These are phyloP conservation scores for Hanseniaspora guilliermondii DNA, from an alignment of 805 yeast species.

Conservation along the genomic window DNA sequence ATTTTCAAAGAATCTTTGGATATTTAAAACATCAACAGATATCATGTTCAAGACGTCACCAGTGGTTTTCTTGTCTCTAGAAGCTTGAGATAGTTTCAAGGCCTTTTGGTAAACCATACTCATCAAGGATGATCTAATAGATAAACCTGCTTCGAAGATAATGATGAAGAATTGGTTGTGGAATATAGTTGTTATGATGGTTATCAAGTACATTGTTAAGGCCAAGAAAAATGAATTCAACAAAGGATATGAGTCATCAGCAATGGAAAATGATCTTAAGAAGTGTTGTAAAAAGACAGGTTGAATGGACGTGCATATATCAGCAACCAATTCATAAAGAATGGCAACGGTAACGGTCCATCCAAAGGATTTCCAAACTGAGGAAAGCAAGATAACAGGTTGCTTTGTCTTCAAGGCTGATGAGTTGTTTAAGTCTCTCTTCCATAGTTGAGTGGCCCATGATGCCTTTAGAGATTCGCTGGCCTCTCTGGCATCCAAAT, in stretches of 20 bases:
- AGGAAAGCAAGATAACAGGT: constrained; percentile 25
- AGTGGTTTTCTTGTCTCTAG: constrained; percentile 46
- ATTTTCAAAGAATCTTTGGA: constrained; percentile 47
- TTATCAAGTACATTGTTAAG: constrained; percentile 46
- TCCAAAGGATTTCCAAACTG: constrained; percentile 32
- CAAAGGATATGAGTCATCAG: constrained; percentile 31
- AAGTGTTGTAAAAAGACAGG: constrained; percentile 46
- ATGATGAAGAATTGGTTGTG: constrained; percentile 56
- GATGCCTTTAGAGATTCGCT: constrained; percentile 24
- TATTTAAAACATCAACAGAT: constrained; percentile 60
- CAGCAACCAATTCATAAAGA: constrained; percentile 30
- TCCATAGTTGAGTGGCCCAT: constrained; percentile 30
- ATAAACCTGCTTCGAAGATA: constrained; percentile 50
- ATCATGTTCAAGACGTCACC: constrained; percentile 73
- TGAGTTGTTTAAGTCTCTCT: constrained; percentile 17
- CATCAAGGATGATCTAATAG: constrained; percentile 52
- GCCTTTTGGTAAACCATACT: constrained; percentile 62
- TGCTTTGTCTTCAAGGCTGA: constrained; percentile 4
- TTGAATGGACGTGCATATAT: constrained; percentile 34
- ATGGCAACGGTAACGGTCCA: constrained; percentile 27
- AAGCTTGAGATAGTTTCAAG: constrained; percentile 51
- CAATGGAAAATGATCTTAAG: constrained; percentile 33
- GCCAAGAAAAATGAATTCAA: constrained; percentile 55
- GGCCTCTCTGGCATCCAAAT: constrained; percentile 28
- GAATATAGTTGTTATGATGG: constrained; percentile 47